phyloP scores from a whole-genome alignment of 441 rosid genomes.

The Geranium incanum region DNA sequence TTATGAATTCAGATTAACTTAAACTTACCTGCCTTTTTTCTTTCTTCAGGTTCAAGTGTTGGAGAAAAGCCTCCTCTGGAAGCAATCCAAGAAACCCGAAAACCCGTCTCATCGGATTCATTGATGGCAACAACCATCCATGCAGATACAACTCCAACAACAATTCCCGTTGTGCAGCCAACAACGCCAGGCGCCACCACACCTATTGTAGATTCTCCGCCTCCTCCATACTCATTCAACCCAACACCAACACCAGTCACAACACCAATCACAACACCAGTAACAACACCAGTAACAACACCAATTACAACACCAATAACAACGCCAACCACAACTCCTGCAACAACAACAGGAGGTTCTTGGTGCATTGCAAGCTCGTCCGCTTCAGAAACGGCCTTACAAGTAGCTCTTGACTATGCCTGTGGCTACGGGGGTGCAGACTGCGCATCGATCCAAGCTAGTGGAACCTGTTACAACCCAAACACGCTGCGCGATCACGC shows the following conservation, averaged over 20 bases:
- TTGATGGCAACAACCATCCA: conserved; percentile 21
- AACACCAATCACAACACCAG: conserved; percentile 15
- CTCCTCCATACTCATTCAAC: conserved; percentile 21
- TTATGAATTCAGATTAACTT: background rate
- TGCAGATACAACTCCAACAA: conserved; percentile 28
- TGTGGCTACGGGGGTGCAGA: conserved; percentile 94
- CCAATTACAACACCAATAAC: conserved; percentile 38
- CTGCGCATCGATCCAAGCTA: conserved; percentile 69
- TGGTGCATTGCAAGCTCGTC: conserved; percentile 76
- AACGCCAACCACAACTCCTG: conserved; percentile 33
- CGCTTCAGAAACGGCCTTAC: conserved; percentile 69
- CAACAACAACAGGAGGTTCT: conserved; percentile 41
- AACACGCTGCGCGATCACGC: conserved; percentile 67
- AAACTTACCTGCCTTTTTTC: conserved; percentile 20
- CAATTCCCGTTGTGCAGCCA: conserved; percentile 68
- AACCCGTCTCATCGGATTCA: conserved; percentile 24
- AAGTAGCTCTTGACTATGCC: conserved; percentile 92
- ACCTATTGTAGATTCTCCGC: conserved; percentile 27
- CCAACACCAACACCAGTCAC: conserved; percentile 8
- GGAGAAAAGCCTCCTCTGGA: conserved; percentile 31
- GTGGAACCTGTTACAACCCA: conserved; percentile 72
- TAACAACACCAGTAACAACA: conserved; percentile 34
- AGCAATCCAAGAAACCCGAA: conserved; percentile 32
- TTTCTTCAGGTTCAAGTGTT: conserved; percentile 46
- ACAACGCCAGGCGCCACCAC: conserved; percentile 44